Conservation (phyloP, 306 rosid species). For the Vachellia collinsii region DNA sequence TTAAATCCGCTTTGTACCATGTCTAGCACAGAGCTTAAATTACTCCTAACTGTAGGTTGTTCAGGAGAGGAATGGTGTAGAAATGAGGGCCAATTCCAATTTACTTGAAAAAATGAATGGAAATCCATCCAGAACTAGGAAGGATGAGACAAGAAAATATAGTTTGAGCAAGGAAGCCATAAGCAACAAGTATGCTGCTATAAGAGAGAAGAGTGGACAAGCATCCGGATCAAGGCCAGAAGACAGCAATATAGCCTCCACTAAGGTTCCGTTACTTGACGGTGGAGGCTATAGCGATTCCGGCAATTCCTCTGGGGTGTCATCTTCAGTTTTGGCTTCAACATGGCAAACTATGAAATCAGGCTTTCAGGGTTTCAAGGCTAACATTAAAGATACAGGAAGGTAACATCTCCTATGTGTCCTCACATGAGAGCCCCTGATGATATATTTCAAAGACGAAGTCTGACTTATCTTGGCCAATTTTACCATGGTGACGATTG, state of each 20-base stretch:
- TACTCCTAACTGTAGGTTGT: constrained; percentile 26
- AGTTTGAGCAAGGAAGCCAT: constrained; percentile 80
- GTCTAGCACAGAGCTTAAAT: constrained; percentile 25
- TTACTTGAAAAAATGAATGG: constrained; percentile 45
- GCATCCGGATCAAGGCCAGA: constrained; percentile 54
- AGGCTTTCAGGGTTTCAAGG: constrained; percentile 80
- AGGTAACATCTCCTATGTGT: constrained; percentile 47
- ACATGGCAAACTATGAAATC: constrained; percentile 83
- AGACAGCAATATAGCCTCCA: constrained; percentile 53
- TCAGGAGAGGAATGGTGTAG: constrained; percentile 60
- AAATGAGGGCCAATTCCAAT: constrained; percentile 59
- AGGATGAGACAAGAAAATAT: constrained; percentile 65
- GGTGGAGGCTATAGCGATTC: constrained; percentile 39
- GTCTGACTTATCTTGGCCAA: constrained; percentile 57
- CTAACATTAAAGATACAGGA: constrained; percentile 70
- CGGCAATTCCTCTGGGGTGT: constrained; percentile 40
- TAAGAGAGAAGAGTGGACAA: constrained; percentile 72
- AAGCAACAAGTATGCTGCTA: constrained; percentile 75
- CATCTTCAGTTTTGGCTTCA: constrained; percentile 67
- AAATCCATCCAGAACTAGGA: constrained; percentile 38
- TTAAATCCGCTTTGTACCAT: background rate
- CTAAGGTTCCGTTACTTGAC: constrained; percentile 60
- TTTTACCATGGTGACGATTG: constrained; percentile 52
- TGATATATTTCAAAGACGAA: constrained; percentile 77
- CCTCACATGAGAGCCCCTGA: constrained; percentile 77